A percentile compares a stretch with the other conserved stretches of the same genome.
Conservation (phyloP, 129 eudicot species). For the Chrysanthemum lavandulifolium region DNA sequence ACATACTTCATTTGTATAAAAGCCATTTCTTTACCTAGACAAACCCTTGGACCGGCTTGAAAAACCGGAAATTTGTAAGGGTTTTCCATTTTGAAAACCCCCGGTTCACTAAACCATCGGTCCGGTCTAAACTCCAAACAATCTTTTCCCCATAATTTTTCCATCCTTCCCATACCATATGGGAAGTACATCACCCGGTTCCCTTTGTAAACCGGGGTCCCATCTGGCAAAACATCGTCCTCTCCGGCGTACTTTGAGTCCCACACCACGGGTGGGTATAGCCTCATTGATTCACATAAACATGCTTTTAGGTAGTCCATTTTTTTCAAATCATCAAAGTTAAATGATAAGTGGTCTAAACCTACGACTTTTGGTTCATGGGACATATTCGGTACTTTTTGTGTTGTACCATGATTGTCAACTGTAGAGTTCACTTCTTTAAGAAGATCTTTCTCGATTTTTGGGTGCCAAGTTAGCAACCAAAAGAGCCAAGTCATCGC, state of each 20-base stretch:
- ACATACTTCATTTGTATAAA: conserved; percentile 81
- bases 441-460: conserved; percentile 13
- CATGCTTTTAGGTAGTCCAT: conserved; percentile 65
- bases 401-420: no score
- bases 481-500: conserved; percentile 74
- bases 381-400: no score
- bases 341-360: not conserved
- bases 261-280: conserved; percentile 92
- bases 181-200: conserved; percentile 82
- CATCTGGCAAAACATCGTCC: conserved; percentile 77
- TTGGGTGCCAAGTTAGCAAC: conserved; percentile 36
- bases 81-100: conserved; percentile 43
- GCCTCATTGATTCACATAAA: conserved; percentile 80
- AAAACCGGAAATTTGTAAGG: conserved; percentile 80
- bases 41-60: conserved; percentile 88
- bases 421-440: conserved; percentile 9
- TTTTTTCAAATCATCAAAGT: conserved; percentile 44
- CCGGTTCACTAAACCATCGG: conserved; percentile 59
- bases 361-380: not conserved
- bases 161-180: conserved; percentile 97
- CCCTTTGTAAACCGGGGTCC: conserved; percentile 58
- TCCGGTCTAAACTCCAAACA: conserved; percentile 69
- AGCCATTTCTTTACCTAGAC: conserved; percentile 89
- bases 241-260: conserved; percentile 74
- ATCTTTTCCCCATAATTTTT: conserved; percentile 78